These are phyloP conservation scores for Teunomyces kruisii DNA, from an alignment of 805 yeast species.

Conservation along the genomic window DNA sequence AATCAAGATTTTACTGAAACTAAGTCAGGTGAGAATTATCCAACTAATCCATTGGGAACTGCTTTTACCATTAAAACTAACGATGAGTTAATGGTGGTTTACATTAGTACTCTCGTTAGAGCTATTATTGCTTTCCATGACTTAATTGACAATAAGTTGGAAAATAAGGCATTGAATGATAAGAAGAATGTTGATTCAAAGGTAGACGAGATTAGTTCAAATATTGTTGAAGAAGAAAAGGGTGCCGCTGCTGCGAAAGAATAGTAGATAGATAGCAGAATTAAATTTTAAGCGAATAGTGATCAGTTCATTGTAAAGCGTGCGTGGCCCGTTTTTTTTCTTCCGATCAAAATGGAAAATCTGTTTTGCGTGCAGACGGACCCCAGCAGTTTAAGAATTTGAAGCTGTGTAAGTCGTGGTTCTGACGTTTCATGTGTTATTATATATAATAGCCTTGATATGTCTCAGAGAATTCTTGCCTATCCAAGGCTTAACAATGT, in stretches of 20 bases:
- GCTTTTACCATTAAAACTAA: conserved; percentile 93
- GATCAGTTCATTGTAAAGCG: background rate
- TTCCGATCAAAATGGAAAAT: background rate
- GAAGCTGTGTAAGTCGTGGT: background rate
- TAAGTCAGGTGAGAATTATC: conserved; percentile 17
- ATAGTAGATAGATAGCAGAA: background rate
- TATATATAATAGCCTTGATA: conserved; percentile 1
- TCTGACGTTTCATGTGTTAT: background rate
- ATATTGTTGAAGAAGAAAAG: conserved; percentile 1
- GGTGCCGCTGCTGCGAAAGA: background rate
- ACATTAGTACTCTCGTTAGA: conserved; percentile 84
- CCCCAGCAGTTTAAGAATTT: background rate
- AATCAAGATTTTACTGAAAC: conserved; percentile 18
- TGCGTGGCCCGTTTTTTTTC: background rate
- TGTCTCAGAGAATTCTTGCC: conserved; percentile 18
- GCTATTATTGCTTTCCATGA: conserved; percentile 96
- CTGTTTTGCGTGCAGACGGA: background rate
- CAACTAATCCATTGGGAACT: conserved; percentile 58
- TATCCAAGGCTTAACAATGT: conserved; percentile 14
- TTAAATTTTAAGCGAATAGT: background rate
- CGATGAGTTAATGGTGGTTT: conserved; percentile 93
- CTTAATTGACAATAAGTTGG: conserved; percentile 91
- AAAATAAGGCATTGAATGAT: conserved; percentile 52
- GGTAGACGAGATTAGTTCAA: background rate
- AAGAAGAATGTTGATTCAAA: conserved; percentile 10